Percentiles rank a stretch among this genome's conserved stretches.
These are phyloP conservation scores for Barnettozyma californica DNA, from an alignment of 805 yeast genomes.

Conservation along the genomic window DNA sequence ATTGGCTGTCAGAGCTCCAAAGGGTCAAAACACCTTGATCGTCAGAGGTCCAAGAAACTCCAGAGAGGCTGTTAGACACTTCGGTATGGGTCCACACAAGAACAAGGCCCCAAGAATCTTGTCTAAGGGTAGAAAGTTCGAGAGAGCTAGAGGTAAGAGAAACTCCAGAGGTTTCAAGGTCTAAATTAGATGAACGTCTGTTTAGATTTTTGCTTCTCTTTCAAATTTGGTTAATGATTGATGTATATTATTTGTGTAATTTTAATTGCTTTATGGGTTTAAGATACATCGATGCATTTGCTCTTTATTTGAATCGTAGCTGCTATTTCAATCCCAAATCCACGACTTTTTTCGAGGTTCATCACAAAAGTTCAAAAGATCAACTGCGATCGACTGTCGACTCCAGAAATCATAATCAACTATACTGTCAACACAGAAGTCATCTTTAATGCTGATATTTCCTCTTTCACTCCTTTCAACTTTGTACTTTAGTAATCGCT, in stretches of 20 bases:
- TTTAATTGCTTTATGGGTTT: conserved; percentile 15
- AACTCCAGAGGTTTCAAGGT: conserved; percentile 99
- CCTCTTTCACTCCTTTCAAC: background rate
- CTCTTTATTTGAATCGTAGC: conserved; percentile 3
- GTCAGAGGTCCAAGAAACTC: conserved; percentile 98
- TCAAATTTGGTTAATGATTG: conserved; percentile 13
- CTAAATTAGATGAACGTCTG: conserved; percentile 41
- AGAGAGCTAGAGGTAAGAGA: conserved; percentile 99
- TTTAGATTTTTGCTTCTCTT: conserved; percentile 2
- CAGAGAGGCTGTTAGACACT: conserved; percentile 99
- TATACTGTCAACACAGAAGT: background rate
- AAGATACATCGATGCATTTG: conserved; percentile 17
- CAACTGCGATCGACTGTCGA: conserved; percentile 10
- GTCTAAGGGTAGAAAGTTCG: conserved; percentile 99
- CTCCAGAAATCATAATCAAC: conserved; percentile 20
- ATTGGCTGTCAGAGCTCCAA: conserved; percentile 98
- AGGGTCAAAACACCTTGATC: conserved; percentile 97
- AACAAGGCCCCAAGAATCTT: conserved; percentile 97
- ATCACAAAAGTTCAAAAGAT: conserved; percentile 5
- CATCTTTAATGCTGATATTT: background rate
- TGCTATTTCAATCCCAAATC: conserved; percentile 11
- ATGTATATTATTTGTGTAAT: conserved; percentile 16
- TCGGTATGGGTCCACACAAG: conserved; percentile 99
- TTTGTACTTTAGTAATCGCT: conserved; percentile 8
- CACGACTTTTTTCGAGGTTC: conserved; percentile 2